These are phyloP conservation scores for Saccharomycopsis babjevae DNA, from an alignment of 805 yeast genomes.

Conservation along the genomic window DNA sequence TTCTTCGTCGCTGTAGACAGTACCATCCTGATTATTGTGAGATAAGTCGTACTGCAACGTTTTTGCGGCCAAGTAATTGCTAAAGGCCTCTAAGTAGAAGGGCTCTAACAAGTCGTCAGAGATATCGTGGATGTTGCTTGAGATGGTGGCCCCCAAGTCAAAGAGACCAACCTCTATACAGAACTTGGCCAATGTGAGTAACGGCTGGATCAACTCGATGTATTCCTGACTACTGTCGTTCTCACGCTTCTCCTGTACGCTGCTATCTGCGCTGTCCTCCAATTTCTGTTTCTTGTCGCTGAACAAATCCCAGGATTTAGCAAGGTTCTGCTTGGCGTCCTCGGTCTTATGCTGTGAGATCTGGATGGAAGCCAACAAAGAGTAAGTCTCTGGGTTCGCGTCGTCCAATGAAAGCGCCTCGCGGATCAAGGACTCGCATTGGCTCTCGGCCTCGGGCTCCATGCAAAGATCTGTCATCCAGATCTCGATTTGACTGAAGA, in stretches of 20 bases:
- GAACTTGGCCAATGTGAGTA: conserved; percentile 61
- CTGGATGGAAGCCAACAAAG: conserved; percentile 73
- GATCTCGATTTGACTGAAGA: conserved; percentile 79
- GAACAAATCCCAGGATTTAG: conserved; percentile 64
- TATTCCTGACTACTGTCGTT: conserved; percentile 35
- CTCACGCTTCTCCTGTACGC: conserved; percentile 21
- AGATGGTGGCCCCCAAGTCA: conserved; percentile 58
- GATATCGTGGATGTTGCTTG: conserved; percentile 57
- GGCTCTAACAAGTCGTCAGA: conserved; percentile 80
- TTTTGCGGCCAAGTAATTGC: conserved; percentile 45
- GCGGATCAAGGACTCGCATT: conserved; percentile 64
- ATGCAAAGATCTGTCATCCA: conserved; percentile 98
- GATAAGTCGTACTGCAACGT: conserved; percentile 17
- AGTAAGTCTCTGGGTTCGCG: conserved; percentile 69
- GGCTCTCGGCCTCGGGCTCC: conserved; percentile 78
- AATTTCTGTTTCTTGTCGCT: conserved; percentile 38
- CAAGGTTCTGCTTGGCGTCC: conserved; percentile 65
- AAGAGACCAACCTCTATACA: conserved; percentile 68
- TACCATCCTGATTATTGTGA: background rate
- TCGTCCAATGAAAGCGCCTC: conserved; percentile 40
- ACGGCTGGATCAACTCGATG: conserved; percentile 61
- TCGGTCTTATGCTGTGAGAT: conserved; percentile 71
- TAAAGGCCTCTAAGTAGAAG: conserved; percentile 74
- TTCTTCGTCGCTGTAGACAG: background rate
- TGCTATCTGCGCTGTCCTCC: conserved; percentile 29